Percentiles rank a stretch among this genome's conserved stretches.
phyloP scores from a whole-genome alignment of 345 rosid genomes.

The Syzygium aqueum region DNA sequence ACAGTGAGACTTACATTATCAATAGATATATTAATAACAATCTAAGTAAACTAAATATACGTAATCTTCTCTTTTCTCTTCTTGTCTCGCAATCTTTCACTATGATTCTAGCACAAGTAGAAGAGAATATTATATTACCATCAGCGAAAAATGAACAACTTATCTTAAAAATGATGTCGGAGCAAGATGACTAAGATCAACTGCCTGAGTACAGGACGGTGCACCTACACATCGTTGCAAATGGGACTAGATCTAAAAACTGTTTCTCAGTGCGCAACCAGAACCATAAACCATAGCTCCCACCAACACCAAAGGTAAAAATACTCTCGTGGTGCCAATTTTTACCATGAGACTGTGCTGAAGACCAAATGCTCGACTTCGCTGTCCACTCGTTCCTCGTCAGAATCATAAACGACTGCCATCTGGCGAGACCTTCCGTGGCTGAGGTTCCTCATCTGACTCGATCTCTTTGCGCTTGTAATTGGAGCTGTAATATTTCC shows the following conservation, averaged over 20 bases:
- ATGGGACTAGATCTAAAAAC: background rate
- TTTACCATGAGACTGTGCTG: too few relatives aligned
- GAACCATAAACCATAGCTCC: background rate
- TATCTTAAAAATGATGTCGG: background rate
- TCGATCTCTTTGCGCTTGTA: slow-evolving; percentile 71
- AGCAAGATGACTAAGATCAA: background rate
- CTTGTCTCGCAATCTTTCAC: background rate
- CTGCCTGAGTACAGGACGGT: background rate
- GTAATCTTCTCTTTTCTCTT: background rate
- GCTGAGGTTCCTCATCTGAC: slow-evolving; percentile 88
- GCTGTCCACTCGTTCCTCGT: slow-evolving; percentile 44
- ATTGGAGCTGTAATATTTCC: slow-evolving; percentile 38
- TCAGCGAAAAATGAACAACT: background rate
- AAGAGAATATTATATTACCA: background rate
- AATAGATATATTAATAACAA: too few relatives aligned
- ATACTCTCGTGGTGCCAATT: background rate
- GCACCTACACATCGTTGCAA: background rate
- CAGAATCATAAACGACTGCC: slow-evolving; percentile 87
- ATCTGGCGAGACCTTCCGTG: slow-evolving; percentile 66
- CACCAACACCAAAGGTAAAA: background rate
- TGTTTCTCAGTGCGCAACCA: background rate
- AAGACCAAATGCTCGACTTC: background rate
- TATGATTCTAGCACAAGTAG: background rate
- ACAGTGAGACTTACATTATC: too few relatives aligned
- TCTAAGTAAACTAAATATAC: too few relatives aligned